A percentile compares a stretch with the other conserved stretches of the same genome.
phyloP scores from a whole-genome alignment of 768 basidiomycete genomes.

The Boletus sensibilis region DNA sequence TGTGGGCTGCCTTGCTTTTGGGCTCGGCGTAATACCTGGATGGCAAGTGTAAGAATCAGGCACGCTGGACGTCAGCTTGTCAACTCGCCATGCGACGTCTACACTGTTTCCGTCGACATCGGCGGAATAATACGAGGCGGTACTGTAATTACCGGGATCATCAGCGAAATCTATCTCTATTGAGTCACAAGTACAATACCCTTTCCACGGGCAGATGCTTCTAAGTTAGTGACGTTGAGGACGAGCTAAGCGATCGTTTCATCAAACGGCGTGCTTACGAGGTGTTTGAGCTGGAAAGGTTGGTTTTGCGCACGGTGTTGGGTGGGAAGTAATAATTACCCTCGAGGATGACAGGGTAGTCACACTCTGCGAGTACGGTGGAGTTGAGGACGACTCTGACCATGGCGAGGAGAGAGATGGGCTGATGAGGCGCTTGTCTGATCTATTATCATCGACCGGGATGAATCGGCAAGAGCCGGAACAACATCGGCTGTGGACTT shows the following conservation, averaged over 20 bases:
- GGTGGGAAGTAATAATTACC: constrained; percentile 77
- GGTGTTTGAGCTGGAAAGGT: constrained; percentile 53
- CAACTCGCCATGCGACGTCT: constrained; percentile 65
- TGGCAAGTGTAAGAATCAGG: not conserved
- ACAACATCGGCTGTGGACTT: not conserved
- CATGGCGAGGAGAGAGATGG: constrained; percentile 9
- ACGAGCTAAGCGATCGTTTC: constrained; percentile 4
- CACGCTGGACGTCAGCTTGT: not conserved
- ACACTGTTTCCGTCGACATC: constrained; percentile 46
- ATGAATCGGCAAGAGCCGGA: constrained; percentile 22
- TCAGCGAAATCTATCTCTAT: not conserved
- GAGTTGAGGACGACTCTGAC: constrained; percentile 55
- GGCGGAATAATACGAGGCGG: constrained; percentile 65
- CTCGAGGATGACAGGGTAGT: constrained; percentile 56
- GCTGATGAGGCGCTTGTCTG: not conserved
- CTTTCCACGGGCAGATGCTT: constrained; percentile 69
- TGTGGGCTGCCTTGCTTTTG: constrained; percentile 54
- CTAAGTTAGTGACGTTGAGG: constrained; percentile 31
- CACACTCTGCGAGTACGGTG: constrained; percentile 55
- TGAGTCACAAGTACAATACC: constrained; percentile 36
- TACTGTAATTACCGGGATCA: constrained; percentile 34
- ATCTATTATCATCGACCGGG: constrained; percentile 3
- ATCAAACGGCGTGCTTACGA: constrained; percentile 36
- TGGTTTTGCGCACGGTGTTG: constrained; percentile 42
- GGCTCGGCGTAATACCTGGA: constrained; percentile 68